Evolutionary conservation across 2,329 filamentous ascomycete species (phyloP), one percentile per base, ranked within the genome.

Genomic region (Ceratocystis alfenasii): DNA sequence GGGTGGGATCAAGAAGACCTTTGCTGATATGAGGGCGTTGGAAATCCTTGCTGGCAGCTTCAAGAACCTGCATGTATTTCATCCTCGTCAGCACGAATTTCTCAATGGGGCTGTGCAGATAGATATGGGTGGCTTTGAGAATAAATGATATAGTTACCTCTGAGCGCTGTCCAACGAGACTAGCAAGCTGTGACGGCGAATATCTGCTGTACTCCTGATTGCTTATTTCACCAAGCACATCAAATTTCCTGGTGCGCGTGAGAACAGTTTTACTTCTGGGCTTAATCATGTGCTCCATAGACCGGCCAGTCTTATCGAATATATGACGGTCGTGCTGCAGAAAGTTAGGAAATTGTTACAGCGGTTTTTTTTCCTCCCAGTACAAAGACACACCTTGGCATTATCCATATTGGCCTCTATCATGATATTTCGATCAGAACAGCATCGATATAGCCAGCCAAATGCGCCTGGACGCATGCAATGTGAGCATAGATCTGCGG

Each of bases 381-480:
- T 64, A 68, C 68, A 46, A 65, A 41, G 10, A 63, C 68, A 71
- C 69, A 67, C 72, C 68, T 65, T 70, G 68, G 15, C 68, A 70
- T 45, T 71, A 68, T 5, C 70, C 69, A 50, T 72, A 70, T 48
- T 57, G 20, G 48, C 63, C 64, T 75, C 75, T 28, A 74, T 72
- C 60, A 75, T 70, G 62, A 77, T 75, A 36, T 82, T 78, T 10
- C 76, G 76, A 70, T 91, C 88, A 72, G 89, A 83, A 12, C 80
- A 82, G 74, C 90, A 94, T 67, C 81, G 78, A 73, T 89, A 94
- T 25, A 94, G 75, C 83, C 87, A 94, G 30, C 88, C 87, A 64
- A 86, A 78, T 17, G 78, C 75, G 0, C 86, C 82, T 1, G 74
- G 73, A 50, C 76, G 75, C 48, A 76, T 76, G 70, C 89, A 94